A percentile compares a stretch with the other conserved stretches of the same genome.
Evolutionary conservation across 202 grass and related monocot genomes (phyloP).

Genomic region (Zoysia matrella): DNA sequence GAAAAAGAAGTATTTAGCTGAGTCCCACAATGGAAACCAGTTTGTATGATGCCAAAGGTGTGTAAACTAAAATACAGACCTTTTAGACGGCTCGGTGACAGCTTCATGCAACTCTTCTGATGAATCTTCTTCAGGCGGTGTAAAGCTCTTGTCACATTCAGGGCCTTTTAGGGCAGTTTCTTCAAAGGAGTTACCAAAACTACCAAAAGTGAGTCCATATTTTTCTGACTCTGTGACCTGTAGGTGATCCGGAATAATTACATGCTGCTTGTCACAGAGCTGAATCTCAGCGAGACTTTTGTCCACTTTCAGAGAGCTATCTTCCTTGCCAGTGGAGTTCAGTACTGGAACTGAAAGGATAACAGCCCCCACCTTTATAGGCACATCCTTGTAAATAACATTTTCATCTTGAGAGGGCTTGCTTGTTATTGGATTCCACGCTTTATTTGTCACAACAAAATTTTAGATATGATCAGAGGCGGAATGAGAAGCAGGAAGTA

Average conservation of each 20-base stretch:
- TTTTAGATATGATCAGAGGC: neutral
- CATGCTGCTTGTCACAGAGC: neutral
- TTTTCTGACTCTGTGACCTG: neutral
- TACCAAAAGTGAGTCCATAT: conserved; percentile 5
- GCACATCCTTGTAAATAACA: neutral
- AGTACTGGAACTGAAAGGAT: neutral
- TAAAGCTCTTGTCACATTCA: neutral
- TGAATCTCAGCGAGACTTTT: neutral
- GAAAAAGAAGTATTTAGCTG: too few relatives aligned
- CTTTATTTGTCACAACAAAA: neutral
- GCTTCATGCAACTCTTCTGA: neutral
- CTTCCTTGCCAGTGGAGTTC: neutral
- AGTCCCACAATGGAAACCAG: too few relatives aligned
- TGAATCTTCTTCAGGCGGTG: neutral
- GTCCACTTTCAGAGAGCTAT: neutral
- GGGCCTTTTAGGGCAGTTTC: neutral
- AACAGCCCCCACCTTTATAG: neutral
- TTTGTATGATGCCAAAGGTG: too few relatives aligned
- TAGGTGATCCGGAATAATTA: conserved; percentile 3
- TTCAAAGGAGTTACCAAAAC: neutral
- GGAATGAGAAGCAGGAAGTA: neutral
- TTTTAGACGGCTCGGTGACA: neutral
- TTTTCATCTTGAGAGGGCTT: neutral
- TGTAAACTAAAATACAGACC: neutral
- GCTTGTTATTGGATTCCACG: neutral